Base-by-base conservation (phyloP, 2,329 filamentous ascomycete genomes). In the Nemania sp. region DNA sequence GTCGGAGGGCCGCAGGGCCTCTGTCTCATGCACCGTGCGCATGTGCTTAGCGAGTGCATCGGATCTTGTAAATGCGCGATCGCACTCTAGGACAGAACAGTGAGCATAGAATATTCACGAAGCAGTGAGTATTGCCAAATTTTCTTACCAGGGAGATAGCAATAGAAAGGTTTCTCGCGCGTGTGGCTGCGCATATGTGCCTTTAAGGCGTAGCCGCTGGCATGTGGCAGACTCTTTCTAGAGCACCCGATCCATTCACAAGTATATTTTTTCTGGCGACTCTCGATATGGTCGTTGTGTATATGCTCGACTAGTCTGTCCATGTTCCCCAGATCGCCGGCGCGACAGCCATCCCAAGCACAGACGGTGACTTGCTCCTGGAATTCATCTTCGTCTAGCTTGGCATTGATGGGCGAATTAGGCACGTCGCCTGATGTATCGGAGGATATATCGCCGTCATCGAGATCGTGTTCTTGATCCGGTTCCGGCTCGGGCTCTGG, bases 111-210 rank as follows among this genome's bases (percentile, higher is more conserved):
- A 13, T 52, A 57, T 59, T 54, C 10, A 11, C 11, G 10, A 8
- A 11, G 29, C 18, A 10, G 32, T 10, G 35, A 53, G 41, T 5
- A 38, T 38, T n/a, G n/a, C 53, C 47, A 35, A 11, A 20, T 43
- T 35, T 35, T 73, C 86, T 71, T 86, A 97, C 94, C 95, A 65
- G 96, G 96, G 47, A 99, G 82, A 32, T 94, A 93, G 81, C 96
- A 99, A 82, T 97, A 98, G 79, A 98, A 98, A 0, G 96, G 96
- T 82, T 99, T 99, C 85, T 99, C 96, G 77, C 96, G 89, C 1
- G 96, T 99, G 79, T 99, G 96, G 78, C 94, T 98, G 74, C 96
- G 87, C 94, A 99, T 97, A 78, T 99, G 96, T 10, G 96, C 96
- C 79, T 97, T 94, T 71, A 99, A 83, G 4, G 96, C 96, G 82